Evolutionary conservation across 352 stramenopile genomes (phyloP).

Genomic region (Globisporangium mamillatum): DNA sequence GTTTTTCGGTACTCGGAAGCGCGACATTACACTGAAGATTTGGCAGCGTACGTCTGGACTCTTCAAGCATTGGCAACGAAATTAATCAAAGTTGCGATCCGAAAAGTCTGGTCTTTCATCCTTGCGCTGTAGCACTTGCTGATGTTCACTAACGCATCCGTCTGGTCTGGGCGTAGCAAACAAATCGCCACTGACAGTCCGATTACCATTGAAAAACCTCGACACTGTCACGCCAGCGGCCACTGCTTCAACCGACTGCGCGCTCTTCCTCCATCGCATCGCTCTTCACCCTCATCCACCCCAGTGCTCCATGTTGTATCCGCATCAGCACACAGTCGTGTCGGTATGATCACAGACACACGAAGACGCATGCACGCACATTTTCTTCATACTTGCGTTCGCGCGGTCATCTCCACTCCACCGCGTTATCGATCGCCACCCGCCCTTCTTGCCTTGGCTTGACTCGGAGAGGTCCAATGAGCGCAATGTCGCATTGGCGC

Average conservation of each 20-base stretch:
- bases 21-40: not conserved
- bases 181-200: not conserved
- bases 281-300: not conserved
- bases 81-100: too few relatives aligned
- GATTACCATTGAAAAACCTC: not conserved
- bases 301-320: not conserved
- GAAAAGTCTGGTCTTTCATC: not conserved
- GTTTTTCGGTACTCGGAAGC: not conserved
- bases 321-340: not conserved
- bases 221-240: not conserved
- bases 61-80: not conserved
- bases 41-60: not conserved
- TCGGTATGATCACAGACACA: not conserved
- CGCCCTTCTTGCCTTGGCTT: not conserved
- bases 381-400: too few relatives aligned
- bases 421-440: not conserved
- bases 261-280: not conserved
- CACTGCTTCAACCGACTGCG: not conserved
- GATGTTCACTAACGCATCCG: not conserved
- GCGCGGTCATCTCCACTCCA: too few relatives aligned
- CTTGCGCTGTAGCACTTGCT: not conserved
- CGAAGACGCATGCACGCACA: not conserved
- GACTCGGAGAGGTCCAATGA: not conserved
- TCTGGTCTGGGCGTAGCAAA: not conserved
- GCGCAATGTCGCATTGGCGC: not conserved